Conservation (phyloP, 2,329 filamentous ascomycete species). For the Alternaria incomplexa region DNA sequence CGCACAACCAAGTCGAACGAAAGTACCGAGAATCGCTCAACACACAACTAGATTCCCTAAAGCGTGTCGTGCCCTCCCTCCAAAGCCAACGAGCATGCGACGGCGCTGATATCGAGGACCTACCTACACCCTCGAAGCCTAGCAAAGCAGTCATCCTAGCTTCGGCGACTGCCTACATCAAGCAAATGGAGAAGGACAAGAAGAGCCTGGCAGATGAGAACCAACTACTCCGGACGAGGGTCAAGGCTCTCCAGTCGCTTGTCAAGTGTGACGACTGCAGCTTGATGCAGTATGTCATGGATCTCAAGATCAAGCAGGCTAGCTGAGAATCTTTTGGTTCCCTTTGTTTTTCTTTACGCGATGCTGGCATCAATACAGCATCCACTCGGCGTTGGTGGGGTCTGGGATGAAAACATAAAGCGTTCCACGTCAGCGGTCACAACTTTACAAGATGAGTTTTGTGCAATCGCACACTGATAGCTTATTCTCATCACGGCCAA, state of each 20-base stretch:
- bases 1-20: constrained; percentile 55
- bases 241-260: constrained; percentile 53
- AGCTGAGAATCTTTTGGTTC: background rate
- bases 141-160: constrained; percentile 56
- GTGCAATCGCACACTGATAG: background rate
- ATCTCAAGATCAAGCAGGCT: constrained; percentile 47
- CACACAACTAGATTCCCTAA: constrained; percentile 53
- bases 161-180: constrained; percentile 55
- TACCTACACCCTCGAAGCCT: constrained; percentile 50
- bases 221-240: constrained; percentile 44
- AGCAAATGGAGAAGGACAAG: constrained; percentile 53
- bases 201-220: constrained; percentile 49
- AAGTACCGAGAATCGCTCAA: constrained; percentile 56
- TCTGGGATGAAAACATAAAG: constrained; percentile 4
- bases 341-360: background rate
- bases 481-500: background rate
- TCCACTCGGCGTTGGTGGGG: constrained; percentile 23
- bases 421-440: background rate
- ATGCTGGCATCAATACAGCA: constrained; percentile 23
- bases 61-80: constrained; percentile 48
- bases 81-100: constrained; percentile 45
- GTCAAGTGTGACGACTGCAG: constrained; percentile 56
- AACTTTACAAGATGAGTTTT: background rate
- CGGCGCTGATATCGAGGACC: constrained; percentile 52
- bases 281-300: constrained; percentile 52